A percentile compares a stretch with the other conserved stretches of the same genome.
phyloP scores from a whole-genome alignment of 176 grass and related monocot genomes.

The Hordeum marinum region DNA sequence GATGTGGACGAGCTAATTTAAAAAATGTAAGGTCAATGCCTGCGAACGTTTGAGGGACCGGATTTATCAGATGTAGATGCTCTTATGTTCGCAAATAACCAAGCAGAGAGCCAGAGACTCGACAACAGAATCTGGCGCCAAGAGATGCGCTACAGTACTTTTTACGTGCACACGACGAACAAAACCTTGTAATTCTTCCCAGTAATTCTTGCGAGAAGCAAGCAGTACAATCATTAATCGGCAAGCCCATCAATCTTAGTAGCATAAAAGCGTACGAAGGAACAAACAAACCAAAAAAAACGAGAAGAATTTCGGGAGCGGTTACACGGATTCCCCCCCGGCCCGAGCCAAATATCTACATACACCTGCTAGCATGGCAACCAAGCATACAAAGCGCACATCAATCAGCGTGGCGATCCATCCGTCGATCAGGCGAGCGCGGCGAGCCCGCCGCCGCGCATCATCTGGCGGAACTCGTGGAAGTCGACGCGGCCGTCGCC shows the following conservation, averaged over 20 bases:
- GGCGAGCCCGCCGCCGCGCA: conserved; percentile 62
- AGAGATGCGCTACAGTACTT: neutral
- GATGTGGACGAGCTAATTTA: too few relatives aligned
- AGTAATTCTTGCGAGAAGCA: neutral
- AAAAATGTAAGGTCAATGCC: too few relatives aligned
- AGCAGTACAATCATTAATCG: conserved; percentile 12
- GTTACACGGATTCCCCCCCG: neutral
- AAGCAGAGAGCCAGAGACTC: neutral
- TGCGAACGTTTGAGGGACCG: too few relatives aligned
- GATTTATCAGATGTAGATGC: too few relatives aligned
- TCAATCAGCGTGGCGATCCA: neutral
- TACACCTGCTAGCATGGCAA: conserved; percentile 10
- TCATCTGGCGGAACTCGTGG: conserved; percentile 78
- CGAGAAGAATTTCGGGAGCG: neutral
- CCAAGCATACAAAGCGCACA: neutral
- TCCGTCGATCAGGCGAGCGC: conserved; percentile 27
- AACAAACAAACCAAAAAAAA: conserved; percentile 9
- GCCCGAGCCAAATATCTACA: conserved; percentile 30
- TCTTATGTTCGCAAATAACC: neutral
- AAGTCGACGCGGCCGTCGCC: conserved; percentile 77
- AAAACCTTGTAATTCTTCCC: conserved; percentile 2
- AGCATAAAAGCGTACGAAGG: neutral
- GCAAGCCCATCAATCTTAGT: conserved; percentile 16
- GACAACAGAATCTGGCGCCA: neutral
- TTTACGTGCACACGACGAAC: neutral